phyloP scores from a whole-genome alignment of 331 rosid genomes.

The Pyracantha coccinea region DNA sequence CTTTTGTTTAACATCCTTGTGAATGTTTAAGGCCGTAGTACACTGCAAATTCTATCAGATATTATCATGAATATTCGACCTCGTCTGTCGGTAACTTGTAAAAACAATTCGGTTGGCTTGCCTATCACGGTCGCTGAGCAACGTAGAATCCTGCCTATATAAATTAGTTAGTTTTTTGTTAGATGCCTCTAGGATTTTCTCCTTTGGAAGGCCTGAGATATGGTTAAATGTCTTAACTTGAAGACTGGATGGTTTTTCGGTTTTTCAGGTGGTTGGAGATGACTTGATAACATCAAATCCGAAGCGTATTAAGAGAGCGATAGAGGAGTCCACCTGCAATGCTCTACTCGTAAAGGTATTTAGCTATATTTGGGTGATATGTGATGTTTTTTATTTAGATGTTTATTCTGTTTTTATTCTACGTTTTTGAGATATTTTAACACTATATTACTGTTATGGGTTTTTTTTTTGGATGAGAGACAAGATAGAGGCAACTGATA shows the following conservation, averaged over 20 bases:
- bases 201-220: background rate
- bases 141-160: background rate
- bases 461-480: background rate
- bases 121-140: background rate
- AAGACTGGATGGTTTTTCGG: constrained; percentile 19
- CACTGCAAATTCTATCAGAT: background rate
- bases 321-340: constrained; percentile 69
- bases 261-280: constrained; percentile 83
- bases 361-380: background rate
- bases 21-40: background rate
- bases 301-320: constrained; percentile 76
- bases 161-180: constrained; percentile 9
- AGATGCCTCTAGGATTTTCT: constrained; percentile 6
- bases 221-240: background rate
- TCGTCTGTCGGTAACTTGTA: background rate
- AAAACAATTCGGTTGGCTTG: background rate
- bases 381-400: background rate
- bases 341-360: constrained; percentile 83
- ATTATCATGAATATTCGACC: background rate
- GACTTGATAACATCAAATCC: constrained; percentile 80
- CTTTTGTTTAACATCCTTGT: background rate
- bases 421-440: background rate
- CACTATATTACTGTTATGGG: background rate
- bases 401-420: background rate
- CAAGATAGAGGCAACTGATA: background rate